These are phyloP conservation scores for Arthrocladium fulminans DNA, from an alignment of 2,329 filamentous ascomycete species.

Conservation along the genomic window DNA sequence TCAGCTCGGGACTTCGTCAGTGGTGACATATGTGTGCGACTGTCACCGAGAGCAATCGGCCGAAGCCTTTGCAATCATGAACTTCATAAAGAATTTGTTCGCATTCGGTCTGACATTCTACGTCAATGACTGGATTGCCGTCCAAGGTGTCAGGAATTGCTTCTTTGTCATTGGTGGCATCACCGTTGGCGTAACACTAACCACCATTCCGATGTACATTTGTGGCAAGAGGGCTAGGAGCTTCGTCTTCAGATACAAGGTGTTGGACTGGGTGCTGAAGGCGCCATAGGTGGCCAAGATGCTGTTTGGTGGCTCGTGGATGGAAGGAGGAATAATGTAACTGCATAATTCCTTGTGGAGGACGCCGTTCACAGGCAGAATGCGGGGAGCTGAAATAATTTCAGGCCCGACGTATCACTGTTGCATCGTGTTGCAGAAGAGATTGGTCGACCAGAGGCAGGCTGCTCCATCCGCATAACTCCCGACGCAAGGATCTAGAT, in stretches of 20 bases:
- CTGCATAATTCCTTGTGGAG: neutral
- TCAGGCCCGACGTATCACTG: no score
- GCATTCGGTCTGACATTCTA: slow-evolving; percentile 35
- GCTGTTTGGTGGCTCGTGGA: neutral
- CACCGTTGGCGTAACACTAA: slow-evolving; percentile 26
- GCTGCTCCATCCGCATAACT: no score
- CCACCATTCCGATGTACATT: slow-evolving; percentile 28
- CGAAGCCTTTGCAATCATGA: slow-evolving; percentile 33
- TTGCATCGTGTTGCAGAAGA: no score
- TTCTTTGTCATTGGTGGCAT: slow-evolving; percentile 34
- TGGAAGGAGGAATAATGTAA: neutral
- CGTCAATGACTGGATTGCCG: slow-evolving; percentile 33
- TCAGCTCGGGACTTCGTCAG: slow-evolving; percentile 31
- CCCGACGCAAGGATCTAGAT: no score
- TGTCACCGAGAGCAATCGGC: slow-evolving; percentile 32
- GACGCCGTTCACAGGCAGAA: no score
- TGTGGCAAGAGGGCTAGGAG: slow-evolving; percentile 1
- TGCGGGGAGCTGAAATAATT: no score
- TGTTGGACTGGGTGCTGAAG: slow-evolving; percentile 1
- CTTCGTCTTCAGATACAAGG: slow-evolving; percentile 1
- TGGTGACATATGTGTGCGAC: slow-evolving; percentile 33
- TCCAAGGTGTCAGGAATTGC: slow-evolving; percentile 30
- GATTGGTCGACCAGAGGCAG: no score
- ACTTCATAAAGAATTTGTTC: slow-evolving; percentile 34
- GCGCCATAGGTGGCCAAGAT: neutral